Percentiles rank a stretch among this genome's conserved stretches.
Evolutionary conservation across 2,329 filamentous ascomycete species (phyloP).

Genomic region (Exophiala dermatitidis): DNA sequence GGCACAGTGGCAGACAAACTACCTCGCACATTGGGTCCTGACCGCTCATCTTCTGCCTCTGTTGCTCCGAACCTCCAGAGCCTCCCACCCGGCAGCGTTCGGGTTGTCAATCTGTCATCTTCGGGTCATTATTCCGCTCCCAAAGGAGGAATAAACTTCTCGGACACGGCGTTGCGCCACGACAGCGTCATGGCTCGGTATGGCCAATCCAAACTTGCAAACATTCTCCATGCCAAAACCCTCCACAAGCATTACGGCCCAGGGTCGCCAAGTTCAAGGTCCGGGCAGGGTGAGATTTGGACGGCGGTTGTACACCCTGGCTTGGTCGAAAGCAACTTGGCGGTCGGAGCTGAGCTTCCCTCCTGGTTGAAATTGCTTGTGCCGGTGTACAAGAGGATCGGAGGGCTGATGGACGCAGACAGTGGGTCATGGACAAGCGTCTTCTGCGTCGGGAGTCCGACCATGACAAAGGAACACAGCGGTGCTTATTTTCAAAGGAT

Average conservation of each 20-base stretch:
- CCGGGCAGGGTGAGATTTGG: conserved; percentile 35
- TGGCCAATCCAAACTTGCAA: conserved; percentile 46
- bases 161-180: conserved; percentile 26
- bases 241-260: conserved; percentile 36
- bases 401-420: conserved; percentile 6
- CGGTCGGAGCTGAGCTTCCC: conserved; percentile 22
- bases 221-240: conserved; percentile 41
- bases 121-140: conserved; percentile 25
- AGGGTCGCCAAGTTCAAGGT: neutral
- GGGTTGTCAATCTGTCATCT: conserved; percentile 40
- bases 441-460: conserved; percentile 33
- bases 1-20: conserved; percentile 40
- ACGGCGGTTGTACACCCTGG: conserved; percentile 44
- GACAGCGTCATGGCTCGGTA: conserved; percentile 37
- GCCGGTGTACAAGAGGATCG: conserved; percentile 1
- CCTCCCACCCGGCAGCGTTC: conserved; percentile 34
- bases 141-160: conserved; percentile 33
- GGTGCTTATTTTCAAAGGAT: conserved; percentile 37
- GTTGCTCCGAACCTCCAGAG: conserved; percentile 24
- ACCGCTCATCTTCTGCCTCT: conserved; percentile 37
- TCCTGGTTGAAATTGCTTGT: conserved; percentile 7
- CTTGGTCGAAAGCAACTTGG: conserved; percentile 40
- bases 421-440: conserved; percentile 36
- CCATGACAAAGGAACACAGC: conserved; percentile 28
- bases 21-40: conserved; percentile 40